Conservation (phyloP, 2,329 filamentous ascomycete species). For the Cadophora sp. region DNA sequence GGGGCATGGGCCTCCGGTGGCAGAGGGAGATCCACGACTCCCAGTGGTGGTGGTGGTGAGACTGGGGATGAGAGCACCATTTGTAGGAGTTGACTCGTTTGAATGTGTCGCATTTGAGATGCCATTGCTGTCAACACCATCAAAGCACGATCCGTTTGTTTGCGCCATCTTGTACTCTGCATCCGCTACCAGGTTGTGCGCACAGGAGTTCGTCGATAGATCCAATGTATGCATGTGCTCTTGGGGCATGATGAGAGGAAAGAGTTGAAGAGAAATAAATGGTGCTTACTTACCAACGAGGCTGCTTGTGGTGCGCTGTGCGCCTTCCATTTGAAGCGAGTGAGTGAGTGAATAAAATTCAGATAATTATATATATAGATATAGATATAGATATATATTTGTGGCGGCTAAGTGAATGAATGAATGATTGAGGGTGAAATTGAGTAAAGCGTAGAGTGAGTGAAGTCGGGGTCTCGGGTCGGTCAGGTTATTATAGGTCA, state of each 20-base stretch:
- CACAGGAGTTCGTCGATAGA: neutral
- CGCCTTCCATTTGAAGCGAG: constrained; percentile 37
- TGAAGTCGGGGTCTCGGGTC: no score
- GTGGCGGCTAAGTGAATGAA: neutral
- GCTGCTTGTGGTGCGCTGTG: constrained; percentile 37
- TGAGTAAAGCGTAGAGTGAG: neutral
- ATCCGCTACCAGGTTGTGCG: neutral
- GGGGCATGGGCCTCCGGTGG: neutral
- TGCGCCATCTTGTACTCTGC: neutral
- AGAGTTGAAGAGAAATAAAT: constrained; percentile 7
- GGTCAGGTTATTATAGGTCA: no score
- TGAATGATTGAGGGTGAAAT: neutral
- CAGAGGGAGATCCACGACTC: neutral
- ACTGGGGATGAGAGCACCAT: neutral
- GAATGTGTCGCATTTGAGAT: neutral
- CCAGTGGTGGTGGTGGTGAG: neutral
- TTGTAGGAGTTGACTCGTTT: neutral
- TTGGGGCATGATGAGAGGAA: neutral
- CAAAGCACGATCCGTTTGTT: neutral
- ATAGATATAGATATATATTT: neutral
- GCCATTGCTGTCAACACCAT: neutral
- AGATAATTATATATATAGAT: constrained; percentile 13
- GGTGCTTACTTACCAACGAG: constrained; percentile 39
- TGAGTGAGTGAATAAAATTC: neutral
- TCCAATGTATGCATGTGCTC: neutral